Evolutionary conservation across 2,329 filamentous ascomycete species (phyloP).

Genomic region (Colletotrichum sublineola): DNA sequence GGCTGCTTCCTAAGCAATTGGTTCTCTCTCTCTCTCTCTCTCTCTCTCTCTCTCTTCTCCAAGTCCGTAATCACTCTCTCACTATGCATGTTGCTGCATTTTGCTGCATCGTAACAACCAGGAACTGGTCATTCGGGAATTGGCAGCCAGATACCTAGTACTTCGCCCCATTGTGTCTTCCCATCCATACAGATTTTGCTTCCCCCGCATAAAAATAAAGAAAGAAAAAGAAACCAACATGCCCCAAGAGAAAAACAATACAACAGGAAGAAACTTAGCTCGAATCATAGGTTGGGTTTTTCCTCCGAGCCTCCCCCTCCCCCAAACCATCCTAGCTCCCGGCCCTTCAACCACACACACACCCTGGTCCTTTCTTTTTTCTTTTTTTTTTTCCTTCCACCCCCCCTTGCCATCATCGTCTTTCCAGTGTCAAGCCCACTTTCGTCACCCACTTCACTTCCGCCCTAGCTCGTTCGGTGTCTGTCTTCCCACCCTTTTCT

Average conservation of each 20-base stretch:
- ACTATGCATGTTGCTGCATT: neutral
- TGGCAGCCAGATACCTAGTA: neutral
- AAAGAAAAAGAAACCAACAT: neutral
- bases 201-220: neutral
- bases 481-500: conserved; percentile 6
- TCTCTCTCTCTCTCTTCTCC: neutral
- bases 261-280: conserved; percentile 20
- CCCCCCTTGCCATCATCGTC: neutral
- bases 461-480: conserved; percentile 31
- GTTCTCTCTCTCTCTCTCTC: neutral
- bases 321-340: conserved; percentile 34
- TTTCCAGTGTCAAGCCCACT: neutral
- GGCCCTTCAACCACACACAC: conserved; percentile 20
- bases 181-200: neutral
- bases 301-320: neutral
- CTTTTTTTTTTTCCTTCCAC: neutral
- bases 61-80: neutral
- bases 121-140: neutral
- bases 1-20: neutral
- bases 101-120: neutral
- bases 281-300: conserved; percentile 22
- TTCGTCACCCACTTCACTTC: neutral
- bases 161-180: neutral
- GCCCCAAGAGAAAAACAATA: neutral
- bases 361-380: neutral